Evolutionary conservation across 169 alveolate species (phyloP), one percentile per base, ranked within the genome.

Genomic region (Cryptosporidium meleagridis): DNA sequence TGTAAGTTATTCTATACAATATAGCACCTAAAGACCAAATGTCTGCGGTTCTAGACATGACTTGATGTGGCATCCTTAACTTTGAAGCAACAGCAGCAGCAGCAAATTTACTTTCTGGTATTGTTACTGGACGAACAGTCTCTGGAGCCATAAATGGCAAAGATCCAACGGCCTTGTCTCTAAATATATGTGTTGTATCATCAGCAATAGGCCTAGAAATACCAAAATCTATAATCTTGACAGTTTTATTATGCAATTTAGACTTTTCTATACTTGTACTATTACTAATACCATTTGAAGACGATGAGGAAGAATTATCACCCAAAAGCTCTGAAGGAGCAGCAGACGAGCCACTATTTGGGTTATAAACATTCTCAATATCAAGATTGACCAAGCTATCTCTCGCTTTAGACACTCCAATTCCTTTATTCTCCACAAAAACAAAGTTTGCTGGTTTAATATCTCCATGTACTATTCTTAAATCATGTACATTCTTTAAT

Each of bases 61-160:
- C 68, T 52, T 80, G 89, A 45, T 80, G 73, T 12, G 89, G 89
- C 89, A 80, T 80, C 39, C 89, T 29, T 26, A 80, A 35, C 45
- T 80, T 80, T 3, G 89, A 80, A 9, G 89, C 89, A 31, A 65
- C 87, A 6, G 89, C 89, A 0, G 75, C 89, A 5, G 51, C 80
- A 10, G 89, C 89, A 80, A 80, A 80, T 51, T 80, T 80, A n/a
- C 89, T 80, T 16, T 65, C 75, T 41, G 89, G 75, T 10, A 80
- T 39, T 18, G 89, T 18, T 4, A 80, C 89, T n/a, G 89, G 89
- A 29, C 75, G 72, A 33, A 80, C 89, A 7, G 89, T 80, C 55
- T 80, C 89, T 23, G 89, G 89, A 45, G 89, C 89, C 89, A 80
- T 80, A 65, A 80, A 80, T 29, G 89, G 89, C 4, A 80, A 26